Evolutionary conservation across 2,329 filamentous ascomycete genomes (phyloP).

Genomic region (Diaporthe eres): DNA sequence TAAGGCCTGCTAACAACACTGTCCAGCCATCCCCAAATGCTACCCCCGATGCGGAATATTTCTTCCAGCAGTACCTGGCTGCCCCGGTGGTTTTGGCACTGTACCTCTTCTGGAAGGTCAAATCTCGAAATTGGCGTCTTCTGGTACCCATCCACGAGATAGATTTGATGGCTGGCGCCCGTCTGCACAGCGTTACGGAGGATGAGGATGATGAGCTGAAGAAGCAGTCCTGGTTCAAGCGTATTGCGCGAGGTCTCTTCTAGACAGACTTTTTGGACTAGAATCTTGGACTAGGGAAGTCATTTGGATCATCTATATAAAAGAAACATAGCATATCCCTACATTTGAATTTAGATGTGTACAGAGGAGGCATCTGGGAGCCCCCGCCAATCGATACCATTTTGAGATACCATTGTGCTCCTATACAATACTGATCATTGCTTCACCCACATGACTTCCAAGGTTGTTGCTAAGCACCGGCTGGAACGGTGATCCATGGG

Average conservation of each 20-base stretch:
- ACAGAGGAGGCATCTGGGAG: too few relatives aligned
- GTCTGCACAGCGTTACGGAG: conserved; percentile 65
- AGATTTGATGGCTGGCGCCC: conserved; percentile 72
- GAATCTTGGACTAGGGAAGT: neutral
- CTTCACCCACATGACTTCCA: neutral
- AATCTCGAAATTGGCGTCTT: conserved; percentile 64
- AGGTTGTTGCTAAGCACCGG: neutral
- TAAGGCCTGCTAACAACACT: conserved; percentile 28
- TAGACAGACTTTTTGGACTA: conserved; percentile 42
- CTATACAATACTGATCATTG: neutral
- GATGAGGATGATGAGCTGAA: conserved; percentile 50
- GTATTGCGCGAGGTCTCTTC: conserved; percentile 53
- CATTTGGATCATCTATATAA: neutral
- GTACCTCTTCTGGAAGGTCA: conserved; percentile 78
- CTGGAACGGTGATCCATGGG: neutral
- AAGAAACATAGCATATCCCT: neutral
- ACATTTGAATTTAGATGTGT: neutral
- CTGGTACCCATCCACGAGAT: conserved; percentile 71
- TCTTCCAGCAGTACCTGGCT: conserved; percentile 73
- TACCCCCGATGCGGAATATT: conserved; percentile 59
- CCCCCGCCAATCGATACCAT: neutral
- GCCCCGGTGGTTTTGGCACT: conserved; percentile 68
- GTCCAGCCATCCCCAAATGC: conserved; percentile 52
- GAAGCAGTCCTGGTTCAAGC: conserved; percentile 53
- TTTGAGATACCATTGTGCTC: neutral